Evolutionary conservation across 2,329 filamentous ascomycete species (phyloP).

Genomic region (Tolypocladium capitatum): DNA sequence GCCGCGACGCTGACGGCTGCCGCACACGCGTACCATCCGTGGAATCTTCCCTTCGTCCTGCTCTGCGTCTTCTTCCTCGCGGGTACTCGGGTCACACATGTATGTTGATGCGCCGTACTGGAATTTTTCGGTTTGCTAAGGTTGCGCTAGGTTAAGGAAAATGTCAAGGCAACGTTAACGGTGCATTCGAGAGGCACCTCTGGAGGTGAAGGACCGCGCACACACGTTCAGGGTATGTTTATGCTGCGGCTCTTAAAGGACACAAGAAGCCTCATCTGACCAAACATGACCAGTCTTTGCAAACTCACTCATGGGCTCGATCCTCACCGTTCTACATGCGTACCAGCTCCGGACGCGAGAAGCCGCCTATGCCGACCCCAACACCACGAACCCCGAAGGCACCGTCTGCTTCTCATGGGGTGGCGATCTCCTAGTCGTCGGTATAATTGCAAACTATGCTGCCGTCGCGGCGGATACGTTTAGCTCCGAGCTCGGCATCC

Average conservation of each 20-base stretch:
- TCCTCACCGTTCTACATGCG: constrained; percentile 46
- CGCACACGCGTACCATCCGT: constrained; percentile 82
- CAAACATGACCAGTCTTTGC: constrained; percentile 49
- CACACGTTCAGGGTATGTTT: constrained; percentile 58
- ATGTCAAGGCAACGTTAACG: constrained; percentile 71
- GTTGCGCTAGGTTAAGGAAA: constrained; percentile 61
- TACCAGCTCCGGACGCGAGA: constrained; percentile 41
- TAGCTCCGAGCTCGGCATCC: constrained; percentile 86
- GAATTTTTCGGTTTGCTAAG: constrained; percentile 4
- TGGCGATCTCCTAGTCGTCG: constrained; percentile 49
- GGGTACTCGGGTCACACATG: constrained; percentile 74
- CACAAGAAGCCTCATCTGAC: not conserved
- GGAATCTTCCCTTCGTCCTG: constrained; percentile 79
- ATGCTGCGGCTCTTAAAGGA: not conserved
- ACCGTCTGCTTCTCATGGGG: constrained; percentile 45
- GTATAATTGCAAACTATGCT: constrained; percentile 73
- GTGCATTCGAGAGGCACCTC: constrained; percentile 58
- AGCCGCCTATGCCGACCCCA: constrained; percentile 22
- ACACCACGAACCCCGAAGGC: constrained; percentile 19
- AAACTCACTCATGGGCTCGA: constrained; percentile 68
- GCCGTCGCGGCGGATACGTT: constrained; percentile 89
- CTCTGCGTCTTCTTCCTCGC: constrained; percentile 76
- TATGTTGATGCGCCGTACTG: constrained; percentile 18
- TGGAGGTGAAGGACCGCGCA: constrained; percentile 72
- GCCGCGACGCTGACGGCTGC: constrained; percentile 60